Base-by-base conservation (phyloP, 140 eudicot genomes). In the Erigeron philadelphicus region DNA sequence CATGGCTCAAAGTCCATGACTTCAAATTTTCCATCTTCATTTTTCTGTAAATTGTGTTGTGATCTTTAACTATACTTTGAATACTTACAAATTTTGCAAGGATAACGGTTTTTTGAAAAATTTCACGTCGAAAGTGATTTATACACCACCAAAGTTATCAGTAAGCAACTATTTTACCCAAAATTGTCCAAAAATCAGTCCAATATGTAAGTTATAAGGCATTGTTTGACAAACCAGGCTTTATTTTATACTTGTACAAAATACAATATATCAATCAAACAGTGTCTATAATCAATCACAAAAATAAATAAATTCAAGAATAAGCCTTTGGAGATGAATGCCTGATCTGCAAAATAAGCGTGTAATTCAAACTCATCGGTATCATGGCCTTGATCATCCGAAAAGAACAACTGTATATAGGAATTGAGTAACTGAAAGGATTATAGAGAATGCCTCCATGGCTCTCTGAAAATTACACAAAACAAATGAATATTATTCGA, bases 401-500 rank as follows among this genome's bases (percentile, higher is more conserved):
- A 83, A 81, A 68, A 90, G 78, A 63, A 77, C 86, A 61, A 78
- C 72, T 23, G 81, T 79, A 72, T 88, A 90, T 5, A 88, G 11
- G 31, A 90, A 74, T 60, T 90, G 97, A 40, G 97, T 90, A 35
- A 79, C 81, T 3, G 93, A 77, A 11, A 90, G 87, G 72, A 90
- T 90, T 5, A 87, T 83, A 41, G 83, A 41, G 83, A 90, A 87
- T 35, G 95, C 95, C 79, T 90, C 97, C 97, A 90, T 84, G 69
- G 95, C 85, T 81, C 78, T 87, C 97, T 87, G 95, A 57, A 76
- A 80, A 31, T 31, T 31, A 31, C 38, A 31, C 38, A 3, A 31
- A 31, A 31, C n/a, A 40, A 61, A n/a, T 38, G 7, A 13, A 61
- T 31, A 12, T 38, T 21, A 54, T 17, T 9, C 31, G 38, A 4